Base-by-base conservation (phyloP, 2,329 filamentous ascomycete species). In the Aureobasidium sp. region DNA sequence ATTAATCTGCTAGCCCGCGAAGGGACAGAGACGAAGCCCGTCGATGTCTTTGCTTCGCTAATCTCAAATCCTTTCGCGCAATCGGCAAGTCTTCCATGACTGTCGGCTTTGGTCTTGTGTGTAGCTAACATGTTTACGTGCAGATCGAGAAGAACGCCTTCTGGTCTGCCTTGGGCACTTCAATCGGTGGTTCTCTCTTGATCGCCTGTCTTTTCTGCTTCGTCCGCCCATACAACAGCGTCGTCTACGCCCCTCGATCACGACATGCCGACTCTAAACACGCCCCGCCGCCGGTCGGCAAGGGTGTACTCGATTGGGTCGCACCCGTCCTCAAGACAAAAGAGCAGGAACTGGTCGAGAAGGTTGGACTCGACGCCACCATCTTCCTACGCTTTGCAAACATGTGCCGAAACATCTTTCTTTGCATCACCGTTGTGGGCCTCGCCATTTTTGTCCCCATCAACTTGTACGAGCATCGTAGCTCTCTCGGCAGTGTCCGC, bases 351-450 rank as follows among this genome's bases (percentile, higher is more conserved):
- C 76, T 97, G 65, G 82, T 96, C 27, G 82, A 88, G n/a, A 86
- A 88, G 68, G 87, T 96, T 42, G 94, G 94, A 55, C 80, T 99
- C 78, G 94, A 99, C 75, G 94, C 92, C 9, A 88, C 89, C 9
- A 78, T 99, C 52, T 97, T 99, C 73, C 79, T 99, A 67, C 87
- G 93, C 58, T 92, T 97, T 70, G 84, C 87, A 55, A 83, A 87
- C 67, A 97, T 99, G 94, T 90, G 90, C 71, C 87, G 94, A 64
- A 94, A 96, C 72, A 89, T 97, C 66, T 96, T 97, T 72, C 71
- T 89, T 31, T 76, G 84, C 8, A 77, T 97, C 61, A 83, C 86
- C 31, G 66, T 96, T 7, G 74, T 95, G 36, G 91, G 89, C 20
- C 87, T 90, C 67, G 80, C 80, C 58, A 84, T 97, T 64, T 80